phyloP scores from a whole-genome alignment of 371 early-diverging fungal species.

The Phascolomyces articulosus region DNA sequence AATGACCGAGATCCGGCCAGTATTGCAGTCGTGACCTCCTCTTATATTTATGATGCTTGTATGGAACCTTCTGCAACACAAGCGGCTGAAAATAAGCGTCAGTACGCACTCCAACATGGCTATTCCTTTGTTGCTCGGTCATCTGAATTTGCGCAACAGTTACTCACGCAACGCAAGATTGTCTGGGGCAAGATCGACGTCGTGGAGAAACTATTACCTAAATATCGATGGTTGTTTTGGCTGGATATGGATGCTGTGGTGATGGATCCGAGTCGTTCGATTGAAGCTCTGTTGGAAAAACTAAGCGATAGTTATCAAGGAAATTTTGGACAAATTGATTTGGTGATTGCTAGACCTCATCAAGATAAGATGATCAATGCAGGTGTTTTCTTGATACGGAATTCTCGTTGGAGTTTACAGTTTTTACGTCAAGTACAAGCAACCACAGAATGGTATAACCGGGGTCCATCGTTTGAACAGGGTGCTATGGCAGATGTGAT shows the following conservation, averaged over 20 bases:
- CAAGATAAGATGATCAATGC: slow-evolving; percentile 61
- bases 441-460: slow-evolving; percentile 47
- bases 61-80: slow-evolving; percentile 60
- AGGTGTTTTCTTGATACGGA: slow-evolving; percentile 65
- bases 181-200: slow-evolving; percentile 70
- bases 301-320: slow-evolving; percentile 27
- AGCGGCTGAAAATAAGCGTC: slow-evolving; percentile 63
- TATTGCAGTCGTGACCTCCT: slow-evolving; percentile 62
- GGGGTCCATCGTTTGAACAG: slow-evolving; percentile 57
- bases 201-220: slow-evolving; percentile 62
- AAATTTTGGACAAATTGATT: slow-evolving; percentile 33
- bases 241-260: slow-evolving; percentile 72
- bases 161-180: slow-evolving; percentile 43
- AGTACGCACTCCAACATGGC: slow-evolving; percentile 57
- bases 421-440: slow-evolving; percentile 59
- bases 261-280: slow-evolving; percentile 44
- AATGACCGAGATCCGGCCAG: slow-evolving; percentile 8
- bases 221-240: slow-evolving; percentile 73
- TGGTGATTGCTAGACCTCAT: slow-evolving; percentile 52
- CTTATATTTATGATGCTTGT: slow-evolving; percentile 58
- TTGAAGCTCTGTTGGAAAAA: slow-evolving; percentile 42
- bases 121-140: slow-evolving; percentile 65
- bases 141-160: slow-evolving; percentile 59
- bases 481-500: slow-evolving; percentile 68
- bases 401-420: slow-evolving; percentile 58